These are phyloP conservation scores for Teratosphaeriaceae sp. DNA, from an alignment of 2,329 filamentous ascomycete species.

Conservation along the genomic window DNA sequence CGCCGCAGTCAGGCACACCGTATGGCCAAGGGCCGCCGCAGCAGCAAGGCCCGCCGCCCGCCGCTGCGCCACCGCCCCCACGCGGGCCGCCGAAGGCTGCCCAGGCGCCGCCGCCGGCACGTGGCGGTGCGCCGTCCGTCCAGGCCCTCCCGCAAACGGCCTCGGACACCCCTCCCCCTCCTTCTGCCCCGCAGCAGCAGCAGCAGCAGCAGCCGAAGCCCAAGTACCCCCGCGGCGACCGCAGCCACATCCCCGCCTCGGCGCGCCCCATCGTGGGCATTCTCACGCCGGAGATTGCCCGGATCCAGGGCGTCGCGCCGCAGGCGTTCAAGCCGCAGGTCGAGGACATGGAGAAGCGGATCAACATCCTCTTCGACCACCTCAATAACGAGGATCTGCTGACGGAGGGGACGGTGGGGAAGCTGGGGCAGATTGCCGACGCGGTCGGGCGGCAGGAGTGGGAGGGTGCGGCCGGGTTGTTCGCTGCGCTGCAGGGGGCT, in stretches of 20 bases:
- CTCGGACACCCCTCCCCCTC: conserved; percentile 4
- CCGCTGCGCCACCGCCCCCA: conserved; percentile 32
- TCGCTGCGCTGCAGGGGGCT: conserved; percentile 41
- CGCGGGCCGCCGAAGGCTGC: conserved; percentile 35
- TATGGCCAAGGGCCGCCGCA: conserved; percentile 40
- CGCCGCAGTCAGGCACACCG: conserved; percentile 27
- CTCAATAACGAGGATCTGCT: conserved; percentile 92
- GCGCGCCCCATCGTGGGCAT: conserved; percentile 77
- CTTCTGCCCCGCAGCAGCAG: conserved; percentile 6
- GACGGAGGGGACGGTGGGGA: conserved; percentile 67
- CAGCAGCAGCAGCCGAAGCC: conserved; percentile 13
- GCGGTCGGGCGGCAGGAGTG: conserved; percentile 37
- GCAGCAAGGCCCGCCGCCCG: conserved; percentile 25
- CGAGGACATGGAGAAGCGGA: conserved; percentile 85
- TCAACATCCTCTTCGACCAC: conserved; percentile 89
- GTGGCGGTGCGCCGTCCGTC: conserved; percentile 24
- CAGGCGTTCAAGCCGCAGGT: conserved; percentile 83
- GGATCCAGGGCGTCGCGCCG: conserved; percentile 79
- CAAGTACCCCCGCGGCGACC: conserved; percentile 60
- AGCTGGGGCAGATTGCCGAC: conserved; percentile 52
- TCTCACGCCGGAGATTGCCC: conserved; percentile 76
- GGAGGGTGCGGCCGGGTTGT: conserved; percentile 38
- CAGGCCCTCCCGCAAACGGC: conserved; percentile 9
- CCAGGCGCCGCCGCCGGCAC: conserved; percentile 11
- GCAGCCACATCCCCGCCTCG: conserved; percentile 74